These are phyloP conservation scores for Hysterium pulicare DNA, from an alignment of 2,329 filamentous ascomycete genomes.

Conservation along the genomic window DNA sequence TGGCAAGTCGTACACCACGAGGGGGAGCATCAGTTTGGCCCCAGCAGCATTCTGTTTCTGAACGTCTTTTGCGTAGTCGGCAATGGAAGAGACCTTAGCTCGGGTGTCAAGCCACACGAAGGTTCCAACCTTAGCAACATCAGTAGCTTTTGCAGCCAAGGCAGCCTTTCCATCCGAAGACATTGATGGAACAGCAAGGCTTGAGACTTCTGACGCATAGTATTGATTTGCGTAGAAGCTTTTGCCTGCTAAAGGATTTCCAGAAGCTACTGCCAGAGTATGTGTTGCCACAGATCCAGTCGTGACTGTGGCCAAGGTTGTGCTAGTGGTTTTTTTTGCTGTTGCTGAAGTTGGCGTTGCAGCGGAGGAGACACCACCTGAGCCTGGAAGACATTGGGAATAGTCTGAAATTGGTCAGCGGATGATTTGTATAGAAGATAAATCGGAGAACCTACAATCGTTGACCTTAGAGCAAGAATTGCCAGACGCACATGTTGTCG, in stretches of 20 bases:
- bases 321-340: slow-evolving; percentile 6
- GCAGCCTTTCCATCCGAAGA: slow-evolving; percentile 41
- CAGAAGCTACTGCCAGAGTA: slow-evolving; percentile 35
- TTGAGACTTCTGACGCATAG: slow-evolving; percentile 53
- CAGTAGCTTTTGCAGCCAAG: slow-evolving; percentile 48
- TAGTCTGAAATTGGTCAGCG: slow-evolving; percentile 19
- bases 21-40: slow-evolving; percentile 48
- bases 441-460: slow-evolving; percentile 11
- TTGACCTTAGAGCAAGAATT: slow-evolving; percentile 13
- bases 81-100: slow-evolving; percentile 49
- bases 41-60: slow-evolving; percentile 46
- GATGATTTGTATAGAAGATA: slow-evolving; percentile 5
- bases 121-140: slow-evolving; percentile 50
- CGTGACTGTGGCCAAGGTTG: slow-evolving; percentile 6
- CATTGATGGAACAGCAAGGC: slow-evolving; percentile 60
- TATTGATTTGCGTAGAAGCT: slow-evolving; percentile 52
- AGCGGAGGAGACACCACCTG: no score
- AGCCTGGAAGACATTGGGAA: slow-evolving; percentile 20
- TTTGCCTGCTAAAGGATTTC: slow-evolving; percentile 51
- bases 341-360: slow-evolving; percentile 19
- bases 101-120: slow-evolving; percentile 53
- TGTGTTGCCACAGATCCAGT: slow-evolving; percentile 10
- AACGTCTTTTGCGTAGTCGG: slow-evolving; percentile 48
- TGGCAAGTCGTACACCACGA: slow-evolving; percentile 63
- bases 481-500: slow-evolving; percentile 14